Conservation (phyloP, 148 eudicot genomes). For the Rhododendron henanense region DNA sequence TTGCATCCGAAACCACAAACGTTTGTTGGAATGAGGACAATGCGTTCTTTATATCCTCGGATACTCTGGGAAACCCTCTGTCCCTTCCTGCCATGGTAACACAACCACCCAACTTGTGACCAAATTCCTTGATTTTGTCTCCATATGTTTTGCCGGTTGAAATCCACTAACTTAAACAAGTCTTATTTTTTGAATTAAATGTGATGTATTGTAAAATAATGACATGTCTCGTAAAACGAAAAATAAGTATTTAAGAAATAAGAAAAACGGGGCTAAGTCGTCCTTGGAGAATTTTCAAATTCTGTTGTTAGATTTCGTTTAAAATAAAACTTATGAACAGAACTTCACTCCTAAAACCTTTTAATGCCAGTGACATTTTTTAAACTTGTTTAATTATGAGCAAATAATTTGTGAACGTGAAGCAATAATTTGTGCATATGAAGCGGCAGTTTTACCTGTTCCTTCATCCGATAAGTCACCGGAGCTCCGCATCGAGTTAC, state of each 20-base stretch:
- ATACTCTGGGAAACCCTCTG: constrained; percentile 58
- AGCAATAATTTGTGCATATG: no score
- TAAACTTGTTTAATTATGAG: not conserved
- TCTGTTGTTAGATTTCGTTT: not conserved
- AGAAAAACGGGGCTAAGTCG: no score
- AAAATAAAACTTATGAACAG: not conserved
- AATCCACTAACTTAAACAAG: not conserved
- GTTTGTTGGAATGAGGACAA: constrained; percentile 91
- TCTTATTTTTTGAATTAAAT: no score
- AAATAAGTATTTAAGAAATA: no score
- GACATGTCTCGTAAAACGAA: accelerated
- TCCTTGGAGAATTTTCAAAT: not conserved
- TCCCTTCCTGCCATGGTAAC: constrained; percentile 24
- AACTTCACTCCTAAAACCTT: not conserved
- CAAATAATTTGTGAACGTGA: no score
- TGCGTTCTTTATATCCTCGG: constrained; percentile 84
- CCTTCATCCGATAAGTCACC: constrained; percentile 87
- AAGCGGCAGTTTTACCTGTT: constrained; percentile 8
- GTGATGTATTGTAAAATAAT: no score
- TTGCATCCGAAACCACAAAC: constrained; percentile 92
- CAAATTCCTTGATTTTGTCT: not conserved
- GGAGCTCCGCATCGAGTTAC: constrained; percentile 66
- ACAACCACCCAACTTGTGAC: not conserved
- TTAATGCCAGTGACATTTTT: not conserved
- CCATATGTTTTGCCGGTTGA: not conserved